These are phyloP conservation scores for Aegilops bicornis DNA, from an alignment of 176 grass and related monocot species.

Conservation along the genomic window DNA sequence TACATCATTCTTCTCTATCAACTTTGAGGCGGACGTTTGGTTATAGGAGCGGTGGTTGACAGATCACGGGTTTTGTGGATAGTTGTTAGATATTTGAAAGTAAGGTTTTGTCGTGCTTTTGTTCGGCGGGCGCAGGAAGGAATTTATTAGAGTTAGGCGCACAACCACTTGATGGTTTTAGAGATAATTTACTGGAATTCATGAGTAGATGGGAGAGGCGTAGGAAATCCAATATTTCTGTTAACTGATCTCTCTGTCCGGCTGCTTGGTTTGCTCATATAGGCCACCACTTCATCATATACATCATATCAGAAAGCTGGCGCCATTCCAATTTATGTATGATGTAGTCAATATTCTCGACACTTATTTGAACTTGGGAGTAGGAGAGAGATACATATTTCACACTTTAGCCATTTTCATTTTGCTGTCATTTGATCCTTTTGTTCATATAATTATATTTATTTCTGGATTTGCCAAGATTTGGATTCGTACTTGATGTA, in stretches of 20 bases:
- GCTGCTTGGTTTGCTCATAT: no score
- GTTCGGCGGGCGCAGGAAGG: background rate
- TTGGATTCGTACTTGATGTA: background rate
- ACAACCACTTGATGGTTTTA: background rate
- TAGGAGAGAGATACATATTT: background rate
- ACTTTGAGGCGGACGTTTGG: background rate
- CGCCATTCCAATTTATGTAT: background rate
- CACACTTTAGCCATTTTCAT: background rate
- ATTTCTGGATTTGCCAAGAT: background rate
- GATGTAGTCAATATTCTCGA: background rate
- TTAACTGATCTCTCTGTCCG: no score
- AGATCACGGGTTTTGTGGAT: no score
- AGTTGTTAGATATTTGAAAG: no score
- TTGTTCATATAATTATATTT: background rate
- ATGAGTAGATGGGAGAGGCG: background rate
- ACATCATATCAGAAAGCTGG: background rate
- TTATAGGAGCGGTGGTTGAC: background rate
- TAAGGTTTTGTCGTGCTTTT: no score
- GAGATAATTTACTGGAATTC: background rate
- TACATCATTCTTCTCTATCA: background rate
- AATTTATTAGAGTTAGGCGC: background rate
- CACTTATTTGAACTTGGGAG: background rate
- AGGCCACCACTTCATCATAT: no score
- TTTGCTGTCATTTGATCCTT: background rate
- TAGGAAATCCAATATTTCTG: no score